Evolutionary conservation across 371 early-diverging fungal species (phyloP), one percentile per base, ranked within the genome.

Genomic region (Cokeromyces recurvatus): DNA sequence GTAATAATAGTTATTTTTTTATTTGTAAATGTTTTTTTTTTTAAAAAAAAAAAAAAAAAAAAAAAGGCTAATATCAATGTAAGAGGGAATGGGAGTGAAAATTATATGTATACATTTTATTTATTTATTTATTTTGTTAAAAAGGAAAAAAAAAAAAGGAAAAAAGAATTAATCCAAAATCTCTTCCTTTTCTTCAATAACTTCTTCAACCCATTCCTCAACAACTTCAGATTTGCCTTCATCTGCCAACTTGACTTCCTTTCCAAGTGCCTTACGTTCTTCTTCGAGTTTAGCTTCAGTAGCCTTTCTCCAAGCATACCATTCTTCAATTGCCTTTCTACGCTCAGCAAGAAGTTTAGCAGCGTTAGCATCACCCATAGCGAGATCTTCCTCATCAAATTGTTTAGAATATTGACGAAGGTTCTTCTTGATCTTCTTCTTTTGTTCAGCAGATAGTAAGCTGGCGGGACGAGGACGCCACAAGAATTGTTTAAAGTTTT

Each of bases 391-490:
- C 56, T 87, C 85, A 20, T 98, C 98, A 64, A 96, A 96, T 49
- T 81, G 72, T 61, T 78, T 81, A 57, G 89, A 72, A 80, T 90
- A 95, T 51, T 87, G 79, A 67, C 90, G 85, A 43, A 98, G 72
- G 64, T 90, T 90, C 89, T 92, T 94, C 68, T 82, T 82, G 52
- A 97, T 87, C 68, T 81, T 70, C 74, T 84, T 78, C 82, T 90
- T 91, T 76, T 87, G 82, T 50, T 90, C 85, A 48, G 77, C 79
- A 21, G 83, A 62, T 48, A 97, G 77, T 48, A 95, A 74, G 32
- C 91, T 82, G 46, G 76, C 74, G 14, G 97, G 97, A 27, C 97
- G 87, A 48, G 97, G 97, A 52, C 98, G 88, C 96, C 97, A 98
- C 53, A 88, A 57, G 47, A 95, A 58, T 70, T 94, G 95, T 80